Evolutionary conservation across 768 basidiomycete genomes (phyloP).

Genomic region (Trichaptum fuscoviolaceum): DNA sequence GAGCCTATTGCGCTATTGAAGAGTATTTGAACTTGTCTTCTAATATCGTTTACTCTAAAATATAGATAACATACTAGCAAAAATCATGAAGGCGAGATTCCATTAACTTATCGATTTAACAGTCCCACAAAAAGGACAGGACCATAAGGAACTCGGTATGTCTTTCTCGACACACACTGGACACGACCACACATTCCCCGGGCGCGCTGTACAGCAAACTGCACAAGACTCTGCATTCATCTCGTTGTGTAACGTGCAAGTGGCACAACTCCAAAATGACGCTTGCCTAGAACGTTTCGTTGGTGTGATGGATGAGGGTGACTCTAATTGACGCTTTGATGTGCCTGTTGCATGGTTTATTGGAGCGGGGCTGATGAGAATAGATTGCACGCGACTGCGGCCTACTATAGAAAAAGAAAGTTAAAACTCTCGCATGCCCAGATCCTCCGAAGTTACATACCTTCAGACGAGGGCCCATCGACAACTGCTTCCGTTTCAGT

Average conservation of each 20-base stretch:
- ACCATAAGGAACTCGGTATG: constrained; percentile 66
- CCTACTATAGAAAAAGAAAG: constrained; percentile 6
- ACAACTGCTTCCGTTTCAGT: constrained; percentile 3
- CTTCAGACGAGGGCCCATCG: not conserved
- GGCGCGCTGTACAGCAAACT: constrained; percentile 45
- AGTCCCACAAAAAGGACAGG: constrained; percentile 65
- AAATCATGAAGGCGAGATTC: constrained; percentile 11
- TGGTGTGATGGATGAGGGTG: not conserved
- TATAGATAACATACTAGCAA: constrained; percentile 23
- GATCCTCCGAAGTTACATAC: not conserved
- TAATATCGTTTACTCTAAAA: not conserved
- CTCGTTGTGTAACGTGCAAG: constrained; percentile 66
- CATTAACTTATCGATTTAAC: constrained; percentile 42
- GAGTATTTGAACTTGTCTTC: too few relatives aligned
- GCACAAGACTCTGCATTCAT: constrained; percentile 47
- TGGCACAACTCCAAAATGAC: constrained; percentile 28
- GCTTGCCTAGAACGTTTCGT: constrained; percentile 4
- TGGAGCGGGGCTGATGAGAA: constrained; percentile 8
- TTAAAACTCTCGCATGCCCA: constrained; percentile 6
- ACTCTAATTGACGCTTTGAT: constrained; percentile 1
- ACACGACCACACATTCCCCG: constrained; percentile 58
- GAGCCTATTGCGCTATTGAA: too few relatives aligned
- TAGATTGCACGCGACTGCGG: constrained; percentile 7
- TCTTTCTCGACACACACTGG: constrained; percentile 55
- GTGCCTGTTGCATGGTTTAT: constrained; percentile 8